These are phyloP conservation scores for Colletotrichum sojae DNA, from an alignment of 2,329 filamentous ascomycete species.

Conservation along the genomic window DNA sequence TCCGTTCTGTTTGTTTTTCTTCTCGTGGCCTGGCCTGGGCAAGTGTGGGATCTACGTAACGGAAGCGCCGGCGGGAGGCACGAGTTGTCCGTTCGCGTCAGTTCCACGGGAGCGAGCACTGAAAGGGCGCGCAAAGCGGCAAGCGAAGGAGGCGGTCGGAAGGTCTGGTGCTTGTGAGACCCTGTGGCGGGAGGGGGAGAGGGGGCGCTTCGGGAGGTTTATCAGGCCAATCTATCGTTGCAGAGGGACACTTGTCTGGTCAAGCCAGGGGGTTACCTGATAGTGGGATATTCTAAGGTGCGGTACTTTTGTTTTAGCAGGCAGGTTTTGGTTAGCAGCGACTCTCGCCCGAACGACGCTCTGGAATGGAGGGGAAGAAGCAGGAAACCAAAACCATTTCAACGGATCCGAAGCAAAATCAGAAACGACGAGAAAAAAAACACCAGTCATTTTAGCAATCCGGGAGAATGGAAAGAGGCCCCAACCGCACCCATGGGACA, in stretches of 20 bases:
- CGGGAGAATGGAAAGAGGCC: neutral
- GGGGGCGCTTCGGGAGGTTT: constrained; percentile 1
- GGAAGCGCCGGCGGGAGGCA: neutral
- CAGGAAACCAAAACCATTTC: neutral
- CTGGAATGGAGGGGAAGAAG: neutral
- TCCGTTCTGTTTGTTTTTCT: neutral
- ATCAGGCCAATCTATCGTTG: no score
- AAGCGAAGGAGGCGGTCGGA: constrained; percentile 15
- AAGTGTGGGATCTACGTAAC: neutral
- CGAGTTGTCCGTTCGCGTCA: constrained; percentile 18
- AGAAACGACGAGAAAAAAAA: neutral
- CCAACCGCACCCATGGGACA: constrained; percentile 16
- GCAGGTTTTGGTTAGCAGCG: no score
- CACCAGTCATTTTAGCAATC: constrained; percentile 10
- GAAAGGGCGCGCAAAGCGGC: neutral
- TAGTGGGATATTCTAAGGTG: neutral
- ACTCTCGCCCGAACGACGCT: no score
- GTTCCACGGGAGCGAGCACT: neutral
- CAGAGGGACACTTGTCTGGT: no score
- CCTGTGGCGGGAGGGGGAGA: constrained; percentile 15
- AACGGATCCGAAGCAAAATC: no score
- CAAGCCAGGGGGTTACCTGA: no score
- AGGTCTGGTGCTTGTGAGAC: constrained; percentile 10
- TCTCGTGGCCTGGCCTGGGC: neutral
- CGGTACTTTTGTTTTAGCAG: neutral